These are phyloP conservation scores for Chrysanthemum makinoi DNA, from an alignment of 129 eudicot species.

Conservation along the genomic window DNA sequence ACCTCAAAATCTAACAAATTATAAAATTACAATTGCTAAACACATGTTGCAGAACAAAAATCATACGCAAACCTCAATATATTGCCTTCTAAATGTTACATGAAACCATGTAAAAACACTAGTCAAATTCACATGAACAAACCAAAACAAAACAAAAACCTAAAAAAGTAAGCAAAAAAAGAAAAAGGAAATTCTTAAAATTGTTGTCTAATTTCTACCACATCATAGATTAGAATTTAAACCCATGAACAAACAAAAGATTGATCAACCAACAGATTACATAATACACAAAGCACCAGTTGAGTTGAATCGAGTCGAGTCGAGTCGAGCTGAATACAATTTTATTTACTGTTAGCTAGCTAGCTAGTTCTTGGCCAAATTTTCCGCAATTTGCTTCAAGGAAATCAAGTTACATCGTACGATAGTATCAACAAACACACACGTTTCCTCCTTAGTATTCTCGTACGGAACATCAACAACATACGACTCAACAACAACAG, in stretches of 20 bases:
- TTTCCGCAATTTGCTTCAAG: slow-evolving; percentile 65
- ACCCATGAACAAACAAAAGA: slow-evolving; percentile 28
- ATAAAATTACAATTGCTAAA: too few species aligned
- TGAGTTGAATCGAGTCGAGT: too few species aligned
- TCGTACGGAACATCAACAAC: slow-evolving; percentile 84
- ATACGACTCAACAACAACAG: slow-evolving; percentile 85
- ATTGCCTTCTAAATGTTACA: slow-evolving; percentile 13
- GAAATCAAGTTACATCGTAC: slow-evolving; percentile 78
- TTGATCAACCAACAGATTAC: background rate
- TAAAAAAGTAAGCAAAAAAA: background rate
- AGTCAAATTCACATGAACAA: slow-evolving; percentile 21
- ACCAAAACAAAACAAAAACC: slow-evolving; percentile 1
- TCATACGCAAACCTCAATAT: background rate
- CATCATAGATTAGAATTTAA: slow-evolving; percentile 31
- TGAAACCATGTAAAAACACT: slow-evolving; percentile 20
- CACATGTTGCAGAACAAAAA: background rate
- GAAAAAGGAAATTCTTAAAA: background rate
- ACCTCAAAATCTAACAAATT: background rate
- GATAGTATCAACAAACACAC: slow-evolving; percentile 73
- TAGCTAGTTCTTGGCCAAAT: slow-evolving; percentile 30
- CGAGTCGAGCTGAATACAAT: background rate
- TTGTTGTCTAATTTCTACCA: slow-evolving; percentile 25
- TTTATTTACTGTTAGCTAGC: slow-evolving; percentile 15
- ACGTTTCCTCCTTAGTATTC: slow-evolving; percentile 81
- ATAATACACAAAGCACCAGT: too few species aligned